Percentiles rank a stretch among this genome's conserved stretches.
Conservation (phyloP, 441 rosid species). For the Brassica hybrid region DNA sequence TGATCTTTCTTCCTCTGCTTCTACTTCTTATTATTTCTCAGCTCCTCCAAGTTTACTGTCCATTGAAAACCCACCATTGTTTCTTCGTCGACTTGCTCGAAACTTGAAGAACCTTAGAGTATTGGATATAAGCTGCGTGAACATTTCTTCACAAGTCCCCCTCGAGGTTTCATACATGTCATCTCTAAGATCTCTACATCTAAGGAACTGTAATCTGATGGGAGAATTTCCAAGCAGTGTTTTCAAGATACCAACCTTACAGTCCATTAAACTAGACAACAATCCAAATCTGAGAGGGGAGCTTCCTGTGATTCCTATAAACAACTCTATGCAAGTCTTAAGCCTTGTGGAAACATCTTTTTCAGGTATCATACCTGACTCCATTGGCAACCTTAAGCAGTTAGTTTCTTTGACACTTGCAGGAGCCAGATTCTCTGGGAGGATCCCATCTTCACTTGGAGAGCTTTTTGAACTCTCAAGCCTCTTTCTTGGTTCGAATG, state of each 20-base stretch:
- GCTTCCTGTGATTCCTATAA: not conserved
- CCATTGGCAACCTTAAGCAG: conserved; percentile 6
- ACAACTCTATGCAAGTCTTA: conserved; percentile 3
- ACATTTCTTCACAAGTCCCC: conserved; percentile 16
- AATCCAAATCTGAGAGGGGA: conserved; percentile 3
- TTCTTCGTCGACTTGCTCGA: not conserved
- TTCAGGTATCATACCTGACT: not conserved
- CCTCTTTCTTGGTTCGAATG: not conserved
- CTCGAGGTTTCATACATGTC: not conserved
- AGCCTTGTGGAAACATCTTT: conserved; percentile 8
- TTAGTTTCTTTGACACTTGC: conserved; percentile 14
- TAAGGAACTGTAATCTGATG: not conserved
- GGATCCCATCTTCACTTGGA: conserved; percentile 8
- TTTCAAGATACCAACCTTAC: not conserved
- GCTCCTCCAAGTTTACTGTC: not conserved
- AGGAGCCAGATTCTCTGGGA: not conserved
- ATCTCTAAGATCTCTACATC: conserved; percentile 9
- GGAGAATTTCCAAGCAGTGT: conserved; percentile 20
- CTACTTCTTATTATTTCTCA: not conserved
- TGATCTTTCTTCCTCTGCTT: conserved; percentile 14
- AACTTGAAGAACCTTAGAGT: conserved; percentile 8
- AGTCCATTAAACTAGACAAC: not conserved
- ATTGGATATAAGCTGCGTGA: not conserved
- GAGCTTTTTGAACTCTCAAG: not conserved
- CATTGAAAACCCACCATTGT: conserved; percentile 1